These are phyloP conservation scores for Microsporum ferrugineum DNA, from an alignment of 2,329 filamentous ascomycete species.

Conservation along the genomic window DNA sequence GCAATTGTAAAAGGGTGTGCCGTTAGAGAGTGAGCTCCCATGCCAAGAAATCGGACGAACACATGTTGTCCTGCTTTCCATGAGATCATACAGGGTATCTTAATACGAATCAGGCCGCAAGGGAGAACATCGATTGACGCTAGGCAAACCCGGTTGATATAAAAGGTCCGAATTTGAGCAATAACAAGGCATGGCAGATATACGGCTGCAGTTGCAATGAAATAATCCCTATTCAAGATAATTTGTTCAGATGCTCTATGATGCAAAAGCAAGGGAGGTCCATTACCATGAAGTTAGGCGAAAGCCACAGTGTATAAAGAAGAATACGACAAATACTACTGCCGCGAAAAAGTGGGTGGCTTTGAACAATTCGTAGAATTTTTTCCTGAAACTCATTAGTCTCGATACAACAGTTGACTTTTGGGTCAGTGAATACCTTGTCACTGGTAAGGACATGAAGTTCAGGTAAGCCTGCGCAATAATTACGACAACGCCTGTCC, in stretches of 20 bases:
- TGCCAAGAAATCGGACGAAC: background rate
- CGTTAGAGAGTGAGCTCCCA: background rate
- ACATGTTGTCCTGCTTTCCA: slow-evolving; percentile 41
- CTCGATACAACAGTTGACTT: background rate
- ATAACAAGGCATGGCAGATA: slow-evolving; percentile 41
- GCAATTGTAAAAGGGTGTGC: slow-evolving; percentile 1
- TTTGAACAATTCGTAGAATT: slow-evolving; percentile 53
- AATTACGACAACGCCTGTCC: slow-evolving; percentile 45
- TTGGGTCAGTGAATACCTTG: slow-evolving; percentile 15
- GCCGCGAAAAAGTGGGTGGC: slow-evolving; percentile 43
- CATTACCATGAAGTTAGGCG: slow-evolving; percentile 42
- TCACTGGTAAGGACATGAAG: slow-evolving; percentile 27
- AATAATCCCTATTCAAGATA: slow-evolving; percentile 42
- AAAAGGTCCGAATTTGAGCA: slow-evolving; percentile 36
- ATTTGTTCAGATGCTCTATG: background rate
- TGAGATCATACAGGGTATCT: slow-evolving; percentile 33
- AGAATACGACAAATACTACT: slow-evolving; percentile 45
- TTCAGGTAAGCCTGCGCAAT: slow-evolving; percentile 45
- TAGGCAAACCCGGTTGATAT: slow-evolving; percentile 41
- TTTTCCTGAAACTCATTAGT: slow-evolving; percentile 30
- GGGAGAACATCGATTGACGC: slow-evolving; percentile 35
- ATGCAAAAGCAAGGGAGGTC: background rate
- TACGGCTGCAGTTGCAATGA: slow-evolving; percentile 45
- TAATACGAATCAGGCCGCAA: slow-evolving; percentile 34
- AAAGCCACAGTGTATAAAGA: slow-evolving; percentile 51